Conservation (phyloP, 352 stramenopile species). For the Phytophthora brassicae region DNA sequence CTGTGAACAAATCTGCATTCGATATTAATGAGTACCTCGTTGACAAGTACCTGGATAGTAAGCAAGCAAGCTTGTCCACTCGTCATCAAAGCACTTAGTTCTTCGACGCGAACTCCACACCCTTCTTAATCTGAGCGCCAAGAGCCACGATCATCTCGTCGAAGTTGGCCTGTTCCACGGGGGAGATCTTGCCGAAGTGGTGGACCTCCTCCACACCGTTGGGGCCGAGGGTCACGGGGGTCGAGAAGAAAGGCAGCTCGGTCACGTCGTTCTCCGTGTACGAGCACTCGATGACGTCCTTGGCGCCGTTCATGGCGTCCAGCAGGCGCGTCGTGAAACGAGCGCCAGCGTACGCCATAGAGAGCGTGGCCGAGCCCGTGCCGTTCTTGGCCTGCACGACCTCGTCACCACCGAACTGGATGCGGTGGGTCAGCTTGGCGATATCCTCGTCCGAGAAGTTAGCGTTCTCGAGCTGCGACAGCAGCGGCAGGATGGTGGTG, state of each 20-base stretch:
- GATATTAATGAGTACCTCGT: constrained; percentile 22
- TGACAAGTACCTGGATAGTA: constrained; percentile 17
- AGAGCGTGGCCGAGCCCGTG: constrained; percentile 97
- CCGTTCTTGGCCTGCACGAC: constrained; percentile 98
- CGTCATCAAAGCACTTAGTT: constrained; percentile 17
- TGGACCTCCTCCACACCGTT: constrained; percentile 96
- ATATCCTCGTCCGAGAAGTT: constrained; percentile 95
- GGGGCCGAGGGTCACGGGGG: constrained; percentile 94
- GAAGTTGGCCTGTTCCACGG: constrained; percentile 86
- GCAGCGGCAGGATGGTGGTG: constrained; percentile 99
- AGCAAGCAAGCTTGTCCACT: neutral
- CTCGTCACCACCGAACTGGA: constrained; percentile 94
- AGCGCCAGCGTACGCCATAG: constrained; percentile 98
- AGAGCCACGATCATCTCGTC: constrained; percentile 89
- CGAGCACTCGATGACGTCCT: constrained; percentile 96
- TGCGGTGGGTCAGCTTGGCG: constrained; percentile 94
- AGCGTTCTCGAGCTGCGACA: constrained; percentile 94
- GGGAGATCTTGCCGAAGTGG: constrained; percentile 87
- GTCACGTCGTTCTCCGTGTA: constrained; percentile 97
- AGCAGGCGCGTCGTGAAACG: constrained; percentile 94
- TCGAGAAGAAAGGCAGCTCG: constrained; percentile 95
- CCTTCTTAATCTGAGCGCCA: constrained; percentile 88
- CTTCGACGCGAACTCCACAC: constrained; percentile 85
- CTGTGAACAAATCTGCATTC: constrained; percentile 21
- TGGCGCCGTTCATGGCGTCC: constrained; percentile 93